These are phyloP conservation scores for Blastobotrys petasosporus DNA, from an alignment of 1,139 yeast genomes.

Conservation along the genomic window DNA sequence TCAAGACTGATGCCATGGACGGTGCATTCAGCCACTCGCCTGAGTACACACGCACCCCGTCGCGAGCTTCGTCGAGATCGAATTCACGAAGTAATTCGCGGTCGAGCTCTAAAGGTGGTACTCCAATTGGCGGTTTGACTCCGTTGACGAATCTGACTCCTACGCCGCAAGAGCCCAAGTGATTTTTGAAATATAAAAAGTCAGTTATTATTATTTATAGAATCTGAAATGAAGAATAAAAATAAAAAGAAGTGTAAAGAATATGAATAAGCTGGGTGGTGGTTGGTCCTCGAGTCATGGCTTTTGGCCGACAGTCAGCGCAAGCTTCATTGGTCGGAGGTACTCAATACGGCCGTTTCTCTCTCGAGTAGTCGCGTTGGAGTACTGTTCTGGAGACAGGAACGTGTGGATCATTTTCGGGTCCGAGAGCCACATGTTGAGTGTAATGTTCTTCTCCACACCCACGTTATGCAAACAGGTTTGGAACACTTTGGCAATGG, in stretches of 20 bases:
- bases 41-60: constrained; percentile 17
- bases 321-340: constrained; percentile 1
- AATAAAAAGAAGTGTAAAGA: no score
- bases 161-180: no score
- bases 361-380: background rate
- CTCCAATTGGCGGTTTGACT: no score
- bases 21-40: constrained; percentile 34
- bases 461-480: constrained; percentile 2
- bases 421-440: constrained; percentile 3
- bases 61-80: background rate
- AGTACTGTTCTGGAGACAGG: background rate
- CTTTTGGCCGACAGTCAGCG: constrained; percentile 6
- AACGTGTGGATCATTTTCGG: background rate
- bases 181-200: no score
- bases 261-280: no score
- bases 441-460: background rate
- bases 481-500: background rate
- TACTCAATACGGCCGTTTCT: constrained; percentile 4
- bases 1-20: constrained; percentile 29
- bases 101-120: no score
- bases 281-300: no score
- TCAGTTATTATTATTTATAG: no score
- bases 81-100: no score
- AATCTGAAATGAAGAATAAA: no score
- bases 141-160: no score